Base-by-base conservation (phyloP, 1,284 basidiomycete species). In the Leccinum fallax region DNA sequence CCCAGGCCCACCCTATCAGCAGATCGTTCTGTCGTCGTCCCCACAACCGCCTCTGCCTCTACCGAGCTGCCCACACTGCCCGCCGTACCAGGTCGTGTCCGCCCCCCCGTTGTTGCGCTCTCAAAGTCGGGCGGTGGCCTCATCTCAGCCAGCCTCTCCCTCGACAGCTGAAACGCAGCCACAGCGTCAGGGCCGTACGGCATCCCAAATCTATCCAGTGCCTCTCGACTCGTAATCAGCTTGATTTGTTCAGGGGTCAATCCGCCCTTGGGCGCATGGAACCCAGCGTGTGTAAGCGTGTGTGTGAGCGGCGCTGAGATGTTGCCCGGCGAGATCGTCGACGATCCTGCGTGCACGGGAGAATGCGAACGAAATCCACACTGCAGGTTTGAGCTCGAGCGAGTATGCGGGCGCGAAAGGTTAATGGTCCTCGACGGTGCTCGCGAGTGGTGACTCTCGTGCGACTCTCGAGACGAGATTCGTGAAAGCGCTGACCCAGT, bases 231-330 rank as follows among this genome's bases (percentile, higher is more conserved):
- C 51, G 79, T 78, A 60, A 85, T 78, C 60, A 85, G 73, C 65
- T 78, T 79, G 61, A 85, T 71, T 67, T 85, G 83, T 59, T 85
- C 83, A 0, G 83, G 76, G 16, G 83, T 85, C 49, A 72, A 24
- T 24, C 84, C 83, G 7, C 75, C 71, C 55, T 75, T 74, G 16
- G 83, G 83, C 63, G 79, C 83, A 62, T 76, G 75, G 58, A 85
- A 81, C 64, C 81, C 80, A 2, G 83, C 81, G 48, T 80, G 80
- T 38, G 77, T 74, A 28, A 79, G 74, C 24, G 83, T 85, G 67
- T 85, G 81, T 24, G 79, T 72, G 26, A 85, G 76, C 19, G 83
- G 83, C 8, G 82, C 65, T 13, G 82, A 83, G 61, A 85, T 85
- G 11, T 75, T 80, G 65, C 77, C 73, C 36, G 83, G 68, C 16